Conservation (phyloP, 139 green algal genomes). For the Auxenochlorella protothecoides region DNA sequence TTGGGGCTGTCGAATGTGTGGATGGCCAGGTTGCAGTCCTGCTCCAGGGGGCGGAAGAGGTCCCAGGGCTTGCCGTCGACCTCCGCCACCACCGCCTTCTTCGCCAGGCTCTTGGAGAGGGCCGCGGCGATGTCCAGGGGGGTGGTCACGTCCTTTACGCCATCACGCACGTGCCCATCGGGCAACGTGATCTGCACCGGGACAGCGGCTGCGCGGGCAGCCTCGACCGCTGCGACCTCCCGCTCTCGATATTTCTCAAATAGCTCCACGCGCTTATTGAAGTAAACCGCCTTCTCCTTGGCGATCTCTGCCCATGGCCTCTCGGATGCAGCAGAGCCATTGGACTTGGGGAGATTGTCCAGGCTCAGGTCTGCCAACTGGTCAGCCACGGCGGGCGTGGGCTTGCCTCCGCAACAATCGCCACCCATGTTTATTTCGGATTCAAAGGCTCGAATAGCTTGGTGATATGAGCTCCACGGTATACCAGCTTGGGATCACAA, state of each 20-base stretch:
- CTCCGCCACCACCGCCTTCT: constrained; percentile 70
- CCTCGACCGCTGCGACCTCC: constrained; percentile 33
- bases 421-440: too few relatives aligned
- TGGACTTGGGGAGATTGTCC: too few relatives aligned
- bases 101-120: constrained; percentile 81
- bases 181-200: constrained; percentile 81
- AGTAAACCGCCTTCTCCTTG: constrained; percentile 58
- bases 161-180: constrained; percentile 29
- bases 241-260: constrained; percentile 73
- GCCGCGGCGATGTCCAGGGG: constrained; percentile 83
- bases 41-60: constrained; percentile 73
- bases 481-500: too few relatives aligned
- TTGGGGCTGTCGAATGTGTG: constrained; percentile 77
- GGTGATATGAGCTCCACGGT: too few relatives aligned
- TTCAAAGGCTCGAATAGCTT: too few relatives aligned
- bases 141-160: constrained; percentile 74
- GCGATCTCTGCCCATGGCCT: too few relatives aligned
- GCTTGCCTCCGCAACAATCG: too few relatives aligned
- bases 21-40: constrained; percentile 76
- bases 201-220: constrained; percentile 26
- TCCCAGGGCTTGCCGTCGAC: constrained; percentile 83
- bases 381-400: too few relatives aligned
- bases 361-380: too few relatives aligned
- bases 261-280: constrained; percentile 71
- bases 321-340: too few relatives aligned